Base-by-base conservation (phyloP, 257 asterid species). In the Lycium ferocissimum region DNA sequence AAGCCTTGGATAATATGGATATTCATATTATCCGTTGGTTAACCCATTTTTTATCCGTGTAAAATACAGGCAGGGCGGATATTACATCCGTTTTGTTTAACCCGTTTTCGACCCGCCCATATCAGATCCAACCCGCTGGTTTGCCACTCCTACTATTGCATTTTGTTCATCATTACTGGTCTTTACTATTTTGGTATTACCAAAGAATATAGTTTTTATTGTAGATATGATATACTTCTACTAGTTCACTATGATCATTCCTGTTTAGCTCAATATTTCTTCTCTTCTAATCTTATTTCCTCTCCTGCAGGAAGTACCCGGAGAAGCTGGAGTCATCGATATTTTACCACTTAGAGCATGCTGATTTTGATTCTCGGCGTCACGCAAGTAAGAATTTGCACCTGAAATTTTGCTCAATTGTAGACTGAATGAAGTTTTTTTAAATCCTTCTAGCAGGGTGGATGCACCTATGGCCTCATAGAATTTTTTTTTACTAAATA, bases 251-350 rank as follows among this genome's bases (percentile, higher is more conserved):
- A 73, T 47, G 58, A 22, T 69, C 51, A 69, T 6, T 35, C 20
- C 37, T 5, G 37, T 4, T 63, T 33, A 22, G 6, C 9, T 63
- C 2, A 22, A 22, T 15, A 9, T 9, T 8, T 26, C 9, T 8
- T 65, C 26, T 62, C 67, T 61, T 61, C 22, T 20, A 70, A 35
- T 57, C 69, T 83, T 76, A 67, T 80, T 79, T 84, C 13, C 80
- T 62, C n/a, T 82, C 38, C 56, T 85, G 90, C 92, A 95, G 99
- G 94, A 95, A 90, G 88, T 89, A 88, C 90, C 88, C 73, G 20
- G 98, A 91, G 56, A 92, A 85, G 53, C 78, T 90, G 72, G 99
- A 93, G 58, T 85, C 90, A 81, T 91, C 91, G 8, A 67, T 88
- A 57, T 83, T 84, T 86, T 89, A 86, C 88, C 90, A 91, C 83